Percentiles rank a stretch among this genome's conserved stretches.
Conservation (phyloP, 345 rosid genomes). For the Kernera saxatilis region DNA sequence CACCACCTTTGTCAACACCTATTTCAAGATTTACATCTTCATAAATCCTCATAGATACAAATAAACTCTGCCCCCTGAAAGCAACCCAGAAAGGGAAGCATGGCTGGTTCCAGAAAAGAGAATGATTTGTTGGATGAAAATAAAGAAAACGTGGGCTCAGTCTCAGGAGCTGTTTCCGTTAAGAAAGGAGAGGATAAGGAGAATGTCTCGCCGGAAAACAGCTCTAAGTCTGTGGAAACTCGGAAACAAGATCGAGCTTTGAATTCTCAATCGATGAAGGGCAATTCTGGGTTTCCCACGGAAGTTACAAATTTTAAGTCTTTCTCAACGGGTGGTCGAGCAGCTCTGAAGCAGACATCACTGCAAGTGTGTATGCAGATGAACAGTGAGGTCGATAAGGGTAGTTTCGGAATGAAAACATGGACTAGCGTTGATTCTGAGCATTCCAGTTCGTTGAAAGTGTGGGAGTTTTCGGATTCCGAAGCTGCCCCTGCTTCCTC, state of each 20-base stretch:
- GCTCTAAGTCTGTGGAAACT: constrained; percentile 14
- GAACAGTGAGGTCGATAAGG: constrained; percentile 53
- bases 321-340: constrained; percentile 48
- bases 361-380: constrained; percentile 77
- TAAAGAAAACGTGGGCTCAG: constrained; percentile 40
- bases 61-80: neutral
- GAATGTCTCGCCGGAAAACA: constrained; percentile 35
- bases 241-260: constrained; percentile 24
- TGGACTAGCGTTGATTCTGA: constrained; percentile 69
- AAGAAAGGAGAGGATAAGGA: constrained; percentile 34
- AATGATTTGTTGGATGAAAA: constrained; percentile 22
- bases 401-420: constrained; percentile 40
- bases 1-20: constrained; percentile 24
- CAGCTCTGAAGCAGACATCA: constrained; percentile 64
- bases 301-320: constrained; percentile 43
- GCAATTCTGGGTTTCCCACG: constrained; percentile 29
- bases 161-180: constrained; percentile 10
- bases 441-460: constrained; percentile 55
- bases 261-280: constrained; percentile 41
- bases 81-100: constrained; percentile 1
- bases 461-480: constrained; percentile 92
- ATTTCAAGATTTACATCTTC: neutral
- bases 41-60: constrained; percentile 9
- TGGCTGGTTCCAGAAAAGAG: constrained; percentile 21
- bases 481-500: constrained; percentile 97